Evolutionary conservation across 371 early-diverging fungal genomes (phyloP).

Genomic region (Coemansia sp.): DNA sequence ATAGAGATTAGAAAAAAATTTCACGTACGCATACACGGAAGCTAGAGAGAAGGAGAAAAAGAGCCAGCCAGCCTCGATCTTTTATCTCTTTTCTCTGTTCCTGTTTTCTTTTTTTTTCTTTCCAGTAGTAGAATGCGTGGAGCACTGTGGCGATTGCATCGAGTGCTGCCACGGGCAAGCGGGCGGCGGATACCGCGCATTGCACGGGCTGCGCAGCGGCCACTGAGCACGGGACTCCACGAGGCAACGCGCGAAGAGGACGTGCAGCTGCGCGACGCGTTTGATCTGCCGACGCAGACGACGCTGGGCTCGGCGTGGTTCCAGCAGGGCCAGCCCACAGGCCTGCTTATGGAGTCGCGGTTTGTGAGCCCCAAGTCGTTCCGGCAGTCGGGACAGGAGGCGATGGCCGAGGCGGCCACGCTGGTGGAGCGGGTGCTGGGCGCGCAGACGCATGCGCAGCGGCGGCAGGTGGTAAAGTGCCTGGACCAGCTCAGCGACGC

Average conservation of each 20-base stretch:
- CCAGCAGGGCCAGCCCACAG: conserved; percentile 43
- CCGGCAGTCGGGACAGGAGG: conserved; percentile 29
- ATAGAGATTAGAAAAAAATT: too few species aligned
- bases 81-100: background rate
- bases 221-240: conserved; percentile 1
- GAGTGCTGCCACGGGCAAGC: background rate
- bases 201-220: background rate
- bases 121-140: background rate
- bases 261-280: conserved; percentile 34
- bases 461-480: conserved; percentile 72
- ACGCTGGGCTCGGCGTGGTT: conserved; percentile 45
- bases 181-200: background rate
- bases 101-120: background rate
- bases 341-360: conserved; percentile 49
- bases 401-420: conserved; percentile 36
- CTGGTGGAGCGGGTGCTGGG: conserved; percentile 45
- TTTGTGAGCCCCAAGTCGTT: conserved; percentile 49
- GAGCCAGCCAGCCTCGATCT: background rate
- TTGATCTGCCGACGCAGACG: conserved; percentile 40
- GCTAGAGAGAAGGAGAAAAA: background rate
- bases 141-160: background rate
- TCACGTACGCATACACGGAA: too few species aligned
- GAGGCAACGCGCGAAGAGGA: conserved; percentile 29
- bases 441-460: conserved; percentile 50
- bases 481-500: conserved; percentile 89